Percentiles rank a stretch among this genome's conserved stretches.
Evolutionary conservation across 2,329 filamentous ascomycete species (phyloP).

Genomic region (Aspergillus thermomutatus): DNA sequence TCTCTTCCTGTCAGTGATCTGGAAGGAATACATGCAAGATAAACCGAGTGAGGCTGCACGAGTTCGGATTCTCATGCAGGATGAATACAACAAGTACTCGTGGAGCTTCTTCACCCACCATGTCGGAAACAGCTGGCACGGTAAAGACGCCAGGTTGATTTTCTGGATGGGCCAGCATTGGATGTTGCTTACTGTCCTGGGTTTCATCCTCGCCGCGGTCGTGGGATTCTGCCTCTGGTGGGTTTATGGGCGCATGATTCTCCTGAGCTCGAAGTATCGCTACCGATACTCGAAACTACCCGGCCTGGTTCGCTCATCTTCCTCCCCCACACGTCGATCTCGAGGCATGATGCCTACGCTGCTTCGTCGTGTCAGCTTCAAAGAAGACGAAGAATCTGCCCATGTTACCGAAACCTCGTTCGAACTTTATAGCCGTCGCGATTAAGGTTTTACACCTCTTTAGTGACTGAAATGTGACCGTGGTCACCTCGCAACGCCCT

Average conservation of each 20-base stretch:
- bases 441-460: conserved; percentile 20
- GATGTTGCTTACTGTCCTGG: conserved; percentile 52
- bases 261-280: conserved; percentile 39
- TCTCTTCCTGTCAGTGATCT: conserved; percentile 70
- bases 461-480: conserved; percentile 5
- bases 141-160: conserved; percentile 60
- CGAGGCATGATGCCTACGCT: conserved; percentile 33
- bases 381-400: conserved; percentile 39
- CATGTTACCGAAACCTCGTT: conserved; percentile 35
- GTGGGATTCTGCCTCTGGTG: conserved; percentile 50
- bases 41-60: conserved; percentile 46
- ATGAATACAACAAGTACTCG: conserved; percentile 64
- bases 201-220: conserved; percentile 48
- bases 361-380: conserved; percentile 37
- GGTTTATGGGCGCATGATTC: conserved; percentile 47
- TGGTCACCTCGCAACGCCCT: conserved; percentile 9
- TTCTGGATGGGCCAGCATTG: conserved; percentile 62
- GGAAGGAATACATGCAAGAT: conserved; percentile 66
- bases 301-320: conserved; percentile 17
- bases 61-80: conserved; percentile 65
- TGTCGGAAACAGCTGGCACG: conserved; percentile 64
- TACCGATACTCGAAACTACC: conserved; percentile 37
- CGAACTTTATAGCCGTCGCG: conserved; percentile 34
- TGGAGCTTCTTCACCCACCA: conserved; percentile 73
- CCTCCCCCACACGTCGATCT: conserved; percentile 34